Evolutionary conservation across 2,329 filamentous ascomycete species (phyloP).

Genomic region (Aspergillus viridinutans): DNA sequence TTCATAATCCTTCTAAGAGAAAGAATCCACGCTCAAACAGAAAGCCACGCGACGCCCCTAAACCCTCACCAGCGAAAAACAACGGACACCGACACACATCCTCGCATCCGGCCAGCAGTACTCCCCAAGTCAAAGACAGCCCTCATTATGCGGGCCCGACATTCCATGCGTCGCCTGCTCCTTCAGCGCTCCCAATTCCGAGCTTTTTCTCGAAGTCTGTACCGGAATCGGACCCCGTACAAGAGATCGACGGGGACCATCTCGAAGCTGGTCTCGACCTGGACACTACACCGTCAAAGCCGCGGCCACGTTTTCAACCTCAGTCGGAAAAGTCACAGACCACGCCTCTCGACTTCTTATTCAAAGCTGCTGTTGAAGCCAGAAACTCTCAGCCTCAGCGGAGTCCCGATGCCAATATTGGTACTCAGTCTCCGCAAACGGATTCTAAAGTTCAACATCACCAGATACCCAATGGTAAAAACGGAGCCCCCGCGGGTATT

Average conservation of each 20-base stretch:
- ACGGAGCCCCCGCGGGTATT: constrained; percentile 48
- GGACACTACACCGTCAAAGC: constrained; percentile 44
- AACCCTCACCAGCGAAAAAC: constrained; percentile 22
- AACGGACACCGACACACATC: constrained; percentile 29
- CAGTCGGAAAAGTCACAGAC: constrained; percentile 47
- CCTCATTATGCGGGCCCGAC: constrained; percentile 78
- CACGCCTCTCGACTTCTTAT: constrained; percentile 85
- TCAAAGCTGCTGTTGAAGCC: constrained; percentile 72
- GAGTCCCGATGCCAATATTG: constrained; percentile 36
- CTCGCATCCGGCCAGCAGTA: constrained; percentile 39
- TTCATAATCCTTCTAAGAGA: constrained; percentile 28
- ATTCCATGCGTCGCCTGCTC: constrained; percentile 90
- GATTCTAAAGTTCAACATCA: constrained; percentile 37
- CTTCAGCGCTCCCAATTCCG: constrained; percentile 83
- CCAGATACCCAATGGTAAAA: constrained; percentile 40
- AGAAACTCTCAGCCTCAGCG: constrained; percentile 53
- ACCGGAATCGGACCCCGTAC: constrained; percentile 53
- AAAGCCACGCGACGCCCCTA: constrained; percentile 30
- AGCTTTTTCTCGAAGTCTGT: constrained; percentile 78
- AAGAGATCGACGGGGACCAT: constrained; percentile 39
- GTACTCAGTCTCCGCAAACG: constrained; percentile 50
- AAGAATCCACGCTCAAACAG: constrained; percentile 34
- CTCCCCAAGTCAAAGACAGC: constrained; percentile 38
- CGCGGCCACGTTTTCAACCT: constrained; percentile 34
- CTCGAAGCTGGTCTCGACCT: constrained; percentile 29